These are phyloP conservation scores for Erythrobasidium hasegawianum DNA, from an alignment of 1,284 basidiomycete genomes.

Conservation along the genomic window DNA sequence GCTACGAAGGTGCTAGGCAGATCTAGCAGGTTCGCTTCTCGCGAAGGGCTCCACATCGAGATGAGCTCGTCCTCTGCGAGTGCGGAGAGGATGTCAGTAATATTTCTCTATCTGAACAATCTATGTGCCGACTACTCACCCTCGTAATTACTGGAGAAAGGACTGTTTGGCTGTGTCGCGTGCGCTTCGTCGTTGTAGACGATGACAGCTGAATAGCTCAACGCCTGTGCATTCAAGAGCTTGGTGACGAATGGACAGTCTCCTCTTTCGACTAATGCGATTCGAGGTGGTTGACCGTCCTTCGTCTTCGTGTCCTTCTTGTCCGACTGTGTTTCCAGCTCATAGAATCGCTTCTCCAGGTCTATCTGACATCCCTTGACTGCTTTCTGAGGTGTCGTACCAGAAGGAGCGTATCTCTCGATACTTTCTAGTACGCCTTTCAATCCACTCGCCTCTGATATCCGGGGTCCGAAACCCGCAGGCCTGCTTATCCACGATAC, in stretches of 20 bases:
- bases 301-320: too few species aligned
- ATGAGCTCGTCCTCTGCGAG: constrained; percentile 24
- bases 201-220: constrained; percentile 20
- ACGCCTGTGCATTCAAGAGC: constrained; percentile 31
- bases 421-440: constrained; percentile 10
- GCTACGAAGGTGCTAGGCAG: constrained; percentile 26
- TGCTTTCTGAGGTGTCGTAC: background rate
- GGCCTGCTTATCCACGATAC: constrained; percentile 22
- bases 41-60: constrained; percentile 29
- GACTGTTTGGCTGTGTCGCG: background rate
- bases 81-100: too few species aligned
- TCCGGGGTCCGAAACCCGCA: constrained; percentile 26
- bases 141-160: background rate
- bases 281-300: background rate
- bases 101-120: too few species aligned
- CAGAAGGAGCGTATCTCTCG: background rate
- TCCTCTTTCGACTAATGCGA: constrained; percentile 27
- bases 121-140: too few species aligned
- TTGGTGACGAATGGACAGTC: constrained; percentile 29
- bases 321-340: background rate
- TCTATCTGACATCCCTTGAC: background rate
- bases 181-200: constrained; percentile 29
- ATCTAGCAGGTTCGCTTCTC: constrained; percentile 12
- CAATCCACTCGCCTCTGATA: constrained; percentile 1
- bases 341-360: background rate